Conservation (phyloP, 495 filamentous ascomycete species). For the Penicillium dipodomyicola region DNA sequence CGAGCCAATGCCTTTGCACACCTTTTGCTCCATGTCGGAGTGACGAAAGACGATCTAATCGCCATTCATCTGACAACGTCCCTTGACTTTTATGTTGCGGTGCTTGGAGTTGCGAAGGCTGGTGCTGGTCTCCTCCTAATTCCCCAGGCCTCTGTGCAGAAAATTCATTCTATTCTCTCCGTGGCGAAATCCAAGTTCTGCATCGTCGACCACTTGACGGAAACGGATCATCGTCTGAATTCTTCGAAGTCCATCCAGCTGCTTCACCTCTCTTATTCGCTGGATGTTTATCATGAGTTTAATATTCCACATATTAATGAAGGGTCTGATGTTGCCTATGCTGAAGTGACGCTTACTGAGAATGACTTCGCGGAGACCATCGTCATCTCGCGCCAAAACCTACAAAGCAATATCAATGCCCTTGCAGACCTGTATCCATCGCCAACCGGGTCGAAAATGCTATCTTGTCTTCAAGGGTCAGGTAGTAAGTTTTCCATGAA, state of each 20-base stretch:
- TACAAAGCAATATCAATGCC: conserved; percentile 63
- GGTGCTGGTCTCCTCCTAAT: conserved; percentile 72
- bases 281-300: conserved; percentile 20
- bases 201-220: conserved; percentile 35
- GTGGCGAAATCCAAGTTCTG: conserved; percentile 50
- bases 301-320: conserved; percentile 31
- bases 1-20: conserved; percentile 64
- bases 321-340: conserved; percentile 41
- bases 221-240: not conserved
- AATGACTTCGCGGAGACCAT: conserved; percentile 70
- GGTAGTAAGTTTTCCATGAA: conserved; percentile 44
- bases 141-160: conserved; percentile 57
- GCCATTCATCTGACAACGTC: conserved; percentile 72
- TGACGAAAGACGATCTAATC: conserved; percentile 52
- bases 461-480: conserved; percentile 73
- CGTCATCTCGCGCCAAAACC: conserved; percentile 63
- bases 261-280: conserved; percentile 36
- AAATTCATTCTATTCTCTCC: conserved; percentile 53
- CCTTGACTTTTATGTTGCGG: conserved; percentile 61
- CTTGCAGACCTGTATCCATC: conserved; percentile 60
- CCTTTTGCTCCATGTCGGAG: conserved; percentile 46
- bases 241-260: conserved; percentile 20
- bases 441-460: conserved; percentile 44
- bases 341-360: conserved; percentile 60
- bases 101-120: conserved; percentile 68